Conservation (phyloP, 306 rosid species). For the Cucurbita pepo region DNA sequence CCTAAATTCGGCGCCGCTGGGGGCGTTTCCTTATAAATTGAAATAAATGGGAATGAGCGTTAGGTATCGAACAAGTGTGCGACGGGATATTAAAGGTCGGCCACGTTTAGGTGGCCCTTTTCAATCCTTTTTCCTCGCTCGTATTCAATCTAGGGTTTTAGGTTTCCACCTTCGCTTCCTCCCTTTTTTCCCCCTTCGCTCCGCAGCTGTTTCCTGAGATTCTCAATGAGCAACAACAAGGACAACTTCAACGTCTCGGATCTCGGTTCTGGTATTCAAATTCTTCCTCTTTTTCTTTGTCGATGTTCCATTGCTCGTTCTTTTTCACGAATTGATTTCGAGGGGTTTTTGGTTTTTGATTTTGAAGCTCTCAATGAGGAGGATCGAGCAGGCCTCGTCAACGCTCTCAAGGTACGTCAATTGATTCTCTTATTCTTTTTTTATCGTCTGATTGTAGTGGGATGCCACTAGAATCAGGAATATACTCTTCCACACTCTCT, state of each 20-base stretch:
- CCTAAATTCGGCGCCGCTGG: not conserved
- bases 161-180: constrained; percentile 15
- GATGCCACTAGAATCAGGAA: not conserved
- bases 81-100: constrained; percentile 23
- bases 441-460: not conserved
- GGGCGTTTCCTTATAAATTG: not conserved
- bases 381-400: constrained; percentile 64
- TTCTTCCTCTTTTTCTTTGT: not conserved
- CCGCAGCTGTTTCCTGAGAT: not conserved
- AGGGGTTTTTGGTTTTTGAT: not conserved
- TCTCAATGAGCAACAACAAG: constrained; percentile 53
- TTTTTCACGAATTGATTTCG: not conserved
- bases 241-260: constrained; percentile 53
- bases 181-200: not conserved
- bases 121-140: constrained; percentile 7
- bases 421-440: not conserved
- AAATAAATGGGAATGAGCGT: constrained; percentile 14
- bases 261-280: constrained; percentile 45
- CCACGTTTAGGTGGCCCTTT: constrained; percentile 20
- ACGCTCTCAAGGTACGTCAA: constrained; percentile 59
- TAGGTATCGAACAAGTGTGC: constrained; percentile 11
- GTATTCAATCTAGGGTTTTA: constrained; percentile 62
- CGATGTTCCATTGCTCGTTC: not conserved
- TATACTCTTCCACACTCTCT: not conserved
- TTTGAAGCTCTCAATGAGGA: constrained; percentile 47